phyloP scores from a whole-genome alignment of 768 basidiomycete species.

The Phlebiopsis gigantea region DNA sequence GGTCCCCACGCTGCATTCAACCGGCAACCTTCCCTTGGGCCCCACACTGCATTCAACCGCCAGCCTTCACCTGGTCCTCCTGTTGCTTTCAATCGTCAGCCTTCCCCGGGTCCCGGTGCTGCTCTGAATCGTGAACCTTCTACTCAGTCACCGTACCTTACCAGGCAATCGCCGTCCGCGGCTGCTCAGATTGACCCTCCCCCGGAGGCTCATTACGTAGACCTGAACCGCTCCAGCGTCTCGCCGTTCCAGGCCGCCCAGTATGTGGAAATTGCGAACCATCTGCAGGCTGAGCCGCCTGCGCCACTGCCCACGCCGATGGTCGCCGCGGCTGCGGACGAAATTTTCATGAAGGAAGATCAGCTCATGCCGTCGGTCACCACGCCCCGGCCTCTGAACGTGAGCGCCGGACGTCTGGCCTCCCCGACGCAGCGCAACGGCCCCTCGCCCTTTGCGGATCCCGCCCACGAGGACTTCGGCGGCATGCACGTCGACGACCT shows the following conservation, averaged over 20 bases:
- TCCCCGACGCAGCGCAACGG: neutral
- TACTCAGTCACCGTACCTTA: slow-evolving; percentile 13
- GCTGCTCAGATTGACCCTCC: neutral
- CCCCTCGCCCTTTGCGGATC: slow-evolving; percentile 27
- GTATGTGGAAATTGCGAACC: slow-evolving; percentile 64
- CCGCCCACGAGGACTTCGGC: slow-evolving; percentile 16
- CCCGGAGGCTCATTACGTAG: slow-evolving; percentile 47
- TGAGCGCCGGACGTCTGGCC: neutral
- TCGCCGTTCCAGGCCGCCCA: slow-evolving; percentile 74
- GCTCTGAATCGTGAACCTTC: slow-evolving; percentile 16
- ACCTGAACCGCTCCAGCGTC: slow-evolving; percentile 62
- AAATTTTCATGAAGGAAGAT: slow-evolving; percentile 10
- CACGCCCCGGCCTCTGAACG: slow-evolving; percentile 8
- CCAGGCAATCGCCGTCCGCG: slow-evolving; percentile 2
- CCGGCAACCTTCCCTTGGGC: slow-evolving; percentile 16
- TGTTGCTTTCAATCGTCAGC: slow-evolving; percentile 14
- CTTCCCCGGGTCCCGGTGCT: slow-evolving; percentile 17
- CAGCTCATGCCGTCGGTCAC: neutral
- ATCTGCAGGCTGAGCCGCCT: slow-evolving; percentile 34
- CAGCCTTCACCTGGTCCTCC: slow-evolving; percentile 10
- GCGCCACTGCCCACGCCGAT: slow-evolving; percentile 20
- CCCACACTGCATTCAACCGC: slow-evolving; percentile 12
- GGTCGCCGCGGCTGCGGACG: slow-evolving; percentile 22
- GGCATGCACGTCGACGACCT: slow-evolving; percentile 12
- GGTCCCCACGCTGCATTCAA: slow-evolving; percentile 11